A percentile compares a stretch with the other conserved stretches of the same genome.
Conservation (phyloP, 1,284 basidiomycete species). For the Pseudozyma pruni region DNA sequence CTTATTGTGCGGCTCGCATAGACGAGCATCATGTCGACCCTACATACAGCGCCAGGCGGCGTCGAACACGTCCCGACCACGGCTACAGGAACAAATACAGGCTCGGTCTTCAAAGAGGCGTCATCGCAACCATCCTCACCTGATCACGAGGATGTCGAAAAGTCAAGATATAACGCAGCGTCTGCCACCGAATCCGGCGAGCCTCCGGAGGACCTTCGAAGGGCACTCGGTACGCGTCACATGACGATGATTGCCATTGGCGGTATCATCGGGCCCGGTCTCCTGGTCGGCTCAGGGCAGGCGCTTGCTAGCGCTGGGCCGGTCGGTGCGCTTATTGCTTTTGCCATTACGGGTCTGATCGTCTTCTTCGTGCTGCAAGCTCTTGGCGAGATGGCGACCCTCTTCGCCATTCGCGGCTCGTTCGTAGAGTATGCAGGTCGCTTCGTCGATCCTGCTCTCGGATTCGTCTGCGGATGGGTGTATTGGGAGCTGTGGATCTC, state of each 20-base stretch:
- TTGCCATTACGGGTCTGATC: slow-evolving; percentile 48
- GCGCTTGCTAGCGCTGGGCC: slow-evolving; percentile 52
- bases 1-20: too few species aligned
- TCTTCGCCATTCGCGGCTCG: slow-evolving; percentile 74
- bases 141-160: slow-evolving; percentile 22
- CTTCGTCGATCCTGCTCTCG: slow-evolving; percentile 81
- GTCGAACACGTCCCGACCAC: slow-evolving; percentile 3
- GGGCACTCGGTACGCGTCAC: slow-evolving; percentile 51
- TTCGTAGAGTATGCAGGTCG: slow-evolving; percentile 83
- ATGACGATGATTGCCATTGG: slow-evolving; percentile 59
- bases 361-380: slow-evolving; percentile 52
- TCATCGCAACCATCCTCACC: slow-evolving; percentile 21
- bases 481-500: slow-evolving; percentile 51
- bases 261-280: slow-evolving; percentile 59
- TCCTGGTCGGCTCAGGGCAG: slow-evolving; percentile 48
- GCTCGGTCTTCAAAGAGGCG: slow-evolving; percentile 19
- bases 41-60: too few species aligned
- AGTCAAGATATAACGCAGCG: slow-evolving; percentile 1
- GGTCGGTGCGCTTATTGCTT: slow-evolving; percentile 48
- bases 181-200: not conserved
- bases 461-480: slow-evolving; percentile 72
- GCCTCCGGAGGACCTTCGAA: slow-evolving; percentile 33
- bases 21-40: too few species aligned
- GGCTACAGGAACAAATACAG: not conserved
- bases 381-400: slow-evolving; percentile 65